Conservation (phyloP, 1,284 basidiomycete species). For the Trametes sp. region DNA sequence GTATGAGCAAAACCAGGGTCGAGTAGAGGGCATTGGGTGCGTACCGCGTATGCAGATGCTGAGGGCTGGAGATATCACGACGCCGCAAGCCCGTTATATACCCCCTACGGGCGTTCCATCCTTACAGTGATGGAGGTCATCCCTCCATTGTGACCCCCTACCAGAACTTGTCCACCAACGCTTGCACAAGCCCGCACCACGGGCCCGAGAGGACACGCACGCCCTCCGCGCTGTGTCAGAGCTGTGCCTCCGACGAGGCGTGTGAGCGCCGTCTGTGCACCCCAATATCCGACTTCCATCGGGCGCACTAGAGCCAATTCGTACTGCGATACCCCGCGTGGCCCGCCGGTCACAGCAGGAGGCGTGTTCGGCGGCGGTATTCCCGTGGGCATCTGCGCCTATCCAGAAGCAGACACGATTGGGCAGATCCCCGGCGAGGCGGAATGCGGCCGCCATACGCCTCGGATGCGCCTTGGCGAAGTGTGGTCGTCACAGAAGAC, state of each 20-base stretch:
- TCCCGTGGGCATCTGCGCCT: not conserved
- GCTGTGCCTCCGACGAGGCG: not conserved
- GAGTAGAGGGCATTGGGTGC: too few species aligned
- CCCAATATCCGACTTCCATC: not conserved
- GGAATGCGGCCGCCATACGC: too few species aligned
- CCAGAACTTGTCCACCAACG: too few species aligned
- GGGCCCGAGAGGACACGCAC: too few species aligned
- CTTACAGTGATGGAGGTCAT: too few species aligned
- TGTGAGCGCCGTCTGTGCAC: not conserved
- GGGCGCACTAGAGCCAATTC: not conserved
- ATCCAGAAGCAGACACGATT: not conserved
- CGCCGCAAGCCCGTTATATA: not conserved
- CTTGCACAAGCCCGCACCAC: too few species aligned
- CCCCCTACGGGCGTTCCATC: not conserved
- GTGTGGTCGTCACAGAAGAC: too few species aligned
- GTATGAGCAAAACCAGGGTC: too few species aligned
- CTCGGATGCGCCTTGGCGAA: too few species aligned
- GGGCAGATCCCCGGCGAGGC: too few species aligned
- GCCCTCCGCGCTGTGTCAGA: too few species aligned
- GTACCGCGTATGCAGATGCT: not conserved
- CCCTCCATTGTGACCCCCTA: too few species aligned
- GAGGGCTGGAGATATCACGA: not conserved
- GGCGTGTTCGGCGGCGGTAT: not conserved
- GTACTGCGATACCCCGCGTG: not conserved
- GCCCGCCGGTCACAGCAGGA: not conserved